Conservation (phyloP, 768 basidiomycete genomes). For the Hebeloma cylindrosporum region DNA sequence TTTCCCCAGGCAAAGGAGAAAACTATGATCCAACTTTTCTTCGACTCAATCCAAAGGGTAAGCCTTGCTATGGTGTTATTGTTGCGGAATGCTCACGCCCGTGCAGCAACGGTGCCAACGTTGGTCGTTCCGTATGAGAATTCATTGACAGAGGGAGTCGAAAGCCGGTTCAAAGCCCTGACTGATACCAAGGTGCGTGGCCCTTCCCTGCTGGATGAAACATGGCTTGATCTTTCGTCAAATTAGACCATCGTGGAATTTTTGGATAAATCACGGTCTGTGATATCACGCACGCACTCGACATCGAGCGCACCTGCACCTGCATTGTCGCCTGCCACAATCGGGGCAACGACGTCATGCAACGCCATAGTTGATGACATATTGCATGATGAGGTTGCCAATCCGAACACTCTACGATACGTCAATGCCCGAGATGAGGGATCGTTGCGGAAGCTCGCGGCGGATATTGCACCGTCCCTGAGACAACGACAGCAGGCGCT, state of each 20-base stretch:
- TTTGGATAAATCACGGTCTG: slow-evolving; percentile 79
- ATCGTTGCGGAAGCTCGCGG: slow-evolving; percentile 51
- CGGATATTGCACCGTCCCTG: slow-evolving; percentile 41
- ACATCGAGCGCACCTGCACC: slow-evolving; percentile 76
- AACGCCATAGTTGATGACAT: slow-evolving; percentile 54
- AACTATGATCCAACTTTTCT: slow-evolving; percentile 76
- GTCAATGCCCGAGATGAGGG: slow-evolving; percentile 58
- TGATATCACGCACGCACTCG: slow-evolving; percentile 64
- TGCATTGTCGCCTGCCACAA: slow-evolving; percentile 74
- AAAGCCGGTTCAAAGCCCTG: slow-evolving; percentile 79
- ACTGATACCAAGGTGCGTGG: slow-evolving; percentile 64
- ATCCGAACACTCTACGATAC: slow-evolving; percentile 61
- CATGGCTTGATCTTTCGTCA: slow-evolving; percentile 1
- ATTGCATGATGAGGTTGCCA: slow-evolving; percentile 60
- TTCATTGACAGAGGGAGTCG: slow-evolving; percentile 65
- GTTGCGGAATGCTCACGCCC: no score
- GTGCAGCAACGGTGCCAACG: slow-evolving; percentile 77
- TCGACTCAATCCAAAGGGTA: slow-evolving; percentile 77
- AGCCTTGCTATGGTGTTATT: slow-evolving; percentile 11
- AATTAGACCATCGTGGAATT: slow-evolving; percentile 72
- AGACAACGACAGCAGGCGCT: slow-evolving; percentile 50
- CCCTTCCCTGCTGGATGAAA: neutral
- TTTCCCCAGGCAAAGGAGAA: slow-evolving; percentile 64
- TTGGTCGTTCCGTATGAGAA: slow-evolving; percentile 82
- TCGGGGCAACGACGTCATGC: slow-evolving; percentile 60